Conservation (phyloP, 495 filamentous ascomycete species). For the Penicillium coprophilum region DNA sequence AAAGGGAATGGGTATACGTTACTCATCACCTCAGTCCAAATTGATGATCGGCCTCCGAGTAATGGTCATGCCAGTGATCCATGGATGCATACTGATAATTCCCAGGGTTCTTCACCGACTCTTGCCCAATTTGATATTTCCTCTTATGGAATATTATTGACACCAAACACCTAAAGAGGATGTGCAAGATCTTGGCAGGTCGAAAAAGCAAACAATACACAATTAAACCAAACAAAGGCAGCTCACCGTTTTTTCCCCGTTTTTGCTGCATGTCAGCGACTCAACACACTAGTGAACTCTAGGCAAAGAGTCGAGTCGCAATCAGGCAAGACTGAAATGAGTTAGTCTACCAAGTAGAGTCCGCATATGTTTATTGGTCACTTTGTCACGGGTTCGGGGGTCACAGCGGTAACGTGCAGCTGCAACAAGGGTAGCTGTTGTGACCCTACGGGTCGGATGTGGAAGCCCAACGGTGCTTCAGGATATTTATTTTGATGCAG, state of each 20-base stretch:
- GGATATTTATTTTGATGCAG: neutral
- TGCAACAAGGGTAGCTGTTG: slow-evolving; percentile 3
- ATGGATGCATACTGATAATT: neutral
- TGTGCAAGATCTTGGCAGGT: neutral
- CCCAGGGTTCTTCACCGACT: neutral
- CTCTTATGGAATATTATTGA: neutral
- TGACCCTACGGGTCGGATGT: slow-evolving; percentile 4
- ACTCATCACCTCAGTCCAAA: neutral
- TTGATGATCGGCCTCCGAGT: neutral
- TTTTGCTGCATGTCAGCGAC: neutral
- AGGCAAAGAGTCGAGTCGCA: neutral
- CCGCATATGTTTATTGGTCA: slow-evolving; percentile 10
- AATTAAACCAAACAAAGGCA: neutral
- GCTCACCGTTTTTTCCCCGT: neutral
- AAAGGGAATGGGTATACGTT: neutral
- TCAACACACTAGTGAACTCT: neutral
- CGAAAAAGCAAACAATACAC: neutral
- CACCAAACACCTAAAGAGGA: neutral
- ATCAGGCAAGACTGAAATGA: slow-evolving; percentile 4
- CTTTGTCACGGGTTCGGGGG: neutral
- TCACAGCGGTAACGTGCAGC: slow-evolving; percentile 18
- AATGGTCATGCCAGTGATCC: neutral
- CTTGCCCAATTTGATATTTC: neutral
- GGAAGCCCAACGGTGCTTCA: neutral
- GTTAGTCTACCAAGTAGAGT: neutral